Evolutionary conservation across 352 stramenopile genomes (phyloP), one percentile per base, ranked within the genome.

Genomic region (Phytophthora foliorum): DNA sequence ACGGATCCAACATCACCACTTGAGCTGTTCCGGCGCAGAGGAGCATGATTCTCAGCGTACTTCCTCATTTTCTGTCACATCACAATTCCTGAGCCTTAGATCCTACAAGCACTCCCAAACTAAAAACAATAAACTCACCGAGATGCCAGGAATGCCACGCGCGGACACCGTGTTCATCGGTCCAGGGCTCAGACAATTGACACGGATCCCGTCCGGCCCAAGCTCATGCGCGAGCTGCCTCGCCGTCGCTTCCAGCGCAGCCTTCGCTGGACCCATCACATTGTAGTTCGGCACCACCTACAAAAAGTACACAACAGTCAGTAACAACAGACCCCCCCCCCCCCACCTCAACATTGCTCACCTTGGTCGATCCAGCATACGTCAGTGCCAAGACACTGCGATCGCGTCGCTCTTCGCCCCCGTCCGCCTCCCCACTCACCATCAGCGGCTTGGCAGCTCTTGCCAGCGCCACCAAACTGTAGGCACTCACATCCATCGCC

Each of bases 251-350:
- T 98, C 94, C 6, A 98, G 78, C 8, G 89, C 88, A 31, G 92
- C 94, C 62, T 98, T 98, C 17, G 90, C 91, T 6, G 92, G 92
- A 6, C 94, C 94, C 94, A 98, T 98, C 17, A 95, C 75, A 63
- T 97, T 94, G 78, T 98, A 98, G 50, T 86, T 92, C 13, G 89
- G 92, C 39, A 98, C 82, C 36, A 96, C 89, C 68, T 75, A 16
- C n/a, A 45, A 22, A 45, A 45, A 24, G 13, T 24, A 45, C 11
- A n/a, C 32, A 44, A 34, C 19, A 58, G n/a, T 63, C 17, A 52
- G 14, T 16, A 39, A 57, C 9, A 34, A 34, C 29, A 14, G 29
- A 34, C 29, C 25, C n/a, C n/a, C 29, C 31, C 10, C 24, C 9
- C 16, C 17, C 32, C 34, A 6, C 1, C n/a, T 41, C 21, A 34